Evolutionary conservation across 768 basidiomycete genomes (phyloP).

Genomic region (Rhizopogon salebrosus): DNA sequence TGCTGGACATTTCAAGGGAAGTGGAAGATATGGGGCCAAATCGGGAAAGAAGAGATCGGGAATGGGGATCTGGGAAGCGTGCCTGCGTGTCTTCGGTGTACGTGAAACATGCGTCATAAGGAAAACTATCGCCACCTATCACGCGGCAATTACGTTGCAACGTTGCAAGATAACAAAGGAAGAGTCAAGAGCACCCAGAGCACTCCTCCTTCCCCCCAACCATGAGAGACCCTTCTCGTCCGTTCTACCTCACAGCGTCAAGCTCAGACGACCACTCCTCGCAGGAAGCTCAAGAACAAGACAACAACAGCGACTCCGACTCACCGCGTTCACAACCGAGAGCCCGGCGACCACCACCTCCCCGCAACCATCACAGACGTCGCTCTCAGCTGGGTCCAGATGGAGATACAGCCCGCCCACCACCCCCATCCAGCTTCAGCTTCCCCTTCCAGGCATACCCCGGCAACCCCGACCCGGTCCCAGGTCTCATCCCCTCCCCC

Average conservation of each 20-base stretch:
- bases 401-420: neutral
- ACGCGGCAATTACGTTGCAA: neutral
- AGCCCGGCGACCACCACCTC: conserved; percentile 12
- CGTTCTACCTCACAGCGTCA: conserved; percentile 29
- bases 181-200: conserved; percentile 10
- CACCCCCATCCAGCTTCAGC: conserved; percentile 38
- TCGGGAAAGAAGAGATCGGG: neutral
- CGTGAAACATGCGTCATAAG: neutral
- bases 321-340: conserved; percentile 1
- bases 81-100: neutral
- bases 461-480: conserved; percentile 61
- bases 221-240: conserved; percentile 27
- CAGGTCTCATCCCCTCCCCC: conserved; percentile 32
- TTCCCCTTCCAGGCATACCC: conserved; percentile 58
- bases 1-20: conserved; percentile 5
- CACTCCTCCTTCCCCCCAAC: conserved; percentile 9
- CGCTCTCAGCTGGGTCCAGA: neutral
- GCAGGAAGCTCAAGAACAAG: conserved; percentile 14
- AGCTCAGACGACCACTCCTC: conserved; percentile 17
- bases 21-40: neutral
- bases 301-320: conserved; percentile 27
- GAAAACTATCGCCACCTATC: too few species aligned
- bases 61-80: neutral
- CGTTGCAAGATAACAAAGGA: neutral
- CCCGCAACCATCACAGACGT: conserved; percentile 4